Evolutionary conservation across 2,329 filamentous ascomycete species (phyloP), one percentile per base, ranked within the genome.

Genomic region (Colletotrichum echinochloae): DNA sequence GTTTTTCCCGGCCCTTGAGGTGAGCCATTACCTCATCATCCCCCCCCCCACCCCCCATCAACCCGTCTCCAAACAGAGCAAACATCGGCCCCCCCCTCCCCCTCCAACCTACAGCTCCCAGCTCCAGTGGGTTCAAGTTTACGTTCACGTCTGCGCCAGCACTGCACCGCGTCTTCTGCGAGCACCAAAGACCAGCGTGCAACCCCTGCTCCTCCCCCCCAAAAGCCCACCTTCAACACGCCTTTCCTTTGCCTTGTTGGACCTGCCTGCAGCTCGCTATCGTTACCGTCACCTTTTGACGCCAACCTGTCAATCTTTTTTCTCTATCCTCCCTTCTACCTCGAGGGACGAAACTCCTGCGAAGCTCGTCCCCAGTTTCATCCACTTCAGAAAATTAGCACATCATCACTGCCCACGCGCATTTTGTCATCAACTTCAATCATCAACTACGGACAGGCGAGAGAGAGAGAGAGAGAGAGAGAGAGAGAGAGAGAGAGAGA

Each of bases 371-470:
- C 44, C 57, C 30, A 48, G 61, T 44, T 55, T 73, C 74, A 76
- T 75, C 78, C 78, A 80, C 81, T 79, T 76, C 75, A 60, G 59
- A 35, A 20, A 28, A 35, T 52, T 65, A 67, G 68, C 52, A 66
- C 54, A 44, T 46, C 48, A 54, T 52, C 39, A 51, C 60, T 70
- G 63, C 51, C 39, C 49, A 49, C 48, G 30, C 63, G 46, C 59
- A 41, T 28, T 74, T 67, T 68, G 48, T 61, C 65, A 65, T 74
- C 74, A 28, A 44, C 39, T 51, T 37, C 51, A 46, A 71, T 74
- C 75, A 72, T 73, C 73, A 59, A 59, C 66, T 59, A 55, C 56
- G 57, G 14, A 26, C 46, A n/a, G 28, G 33, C n/a, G n/a, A n/a
- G n/a, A n/a, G n/a, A n/a, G n/a, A n/a, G n/a, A n/a, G n/a, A n/a